A percentile compares a stretch with the other conserved stretches of the same genome.
Evolutionary conservation across 495 filamentous ascomycete genomes (phyloP).

Genomic region (Neurospora sp.): DNA sequence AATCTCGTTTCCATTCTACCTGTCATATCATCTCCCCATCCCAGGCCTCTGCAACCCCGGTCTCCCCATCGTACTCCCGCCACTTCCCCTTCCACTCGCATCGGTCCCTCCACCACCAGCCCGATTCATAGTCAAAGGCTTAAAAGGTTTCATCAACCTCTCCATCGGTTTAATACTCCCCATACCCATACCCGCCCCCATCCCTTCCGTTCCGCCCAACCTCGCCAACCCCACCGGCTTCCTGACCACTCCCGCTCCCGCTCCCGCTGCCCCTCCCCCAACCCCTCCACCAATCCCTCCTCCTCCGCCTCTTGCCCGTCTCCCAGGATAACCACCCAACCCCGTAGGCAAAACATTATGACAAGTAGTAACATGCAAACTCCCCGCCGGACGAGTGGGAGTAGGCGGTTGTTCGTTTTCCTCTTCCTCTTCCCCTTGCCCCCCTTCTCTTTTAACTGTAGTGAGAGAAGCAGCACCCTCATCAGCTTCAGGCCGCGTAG

Average conservation of each 20-base stretch:
- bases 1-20: too few species aligned
- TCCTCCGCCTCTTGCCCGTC: slow-evolving; percentile 4
- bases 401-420: slow-evolving; percentile 19
- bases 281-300: too few species aligned
- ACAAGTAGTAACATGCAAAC: slow-evolving; percentile 32
- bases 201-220: not conserved
- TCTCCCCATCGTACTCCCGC: not conserved
- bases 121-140: slow-evolving; percentile 35
- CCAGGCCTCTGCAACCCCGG: not conserved
- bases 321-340: slow-evolving; percentile 22
- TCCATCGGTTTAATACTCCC: slow-evolving; percentile 30
- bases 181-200: slow-evolving; percentile 14
- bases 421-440: slow-evolving; percentile 9
- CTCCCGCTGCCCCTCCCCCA: not conserved
- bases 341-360: slow-evolving; percentile 12
- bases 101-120: not conserved
- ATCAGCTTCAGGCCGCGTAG: slow-evolving; percentile 13
- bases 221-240: not conserved
- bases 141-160: slow-evolving; percentile 35
- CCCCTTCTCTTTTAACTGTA: not conserved
- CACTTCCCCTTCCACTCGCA: not conserved
- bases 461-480: not conserved
- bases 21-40: not conserved
- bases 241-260: not conserved
- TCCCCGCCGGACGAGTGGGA: slow-evolving; percentile 26